phyloP scores from a whole-genome alignment of 768 basidiomycete species.

The Macrolepiota albuminosa region DNA sequence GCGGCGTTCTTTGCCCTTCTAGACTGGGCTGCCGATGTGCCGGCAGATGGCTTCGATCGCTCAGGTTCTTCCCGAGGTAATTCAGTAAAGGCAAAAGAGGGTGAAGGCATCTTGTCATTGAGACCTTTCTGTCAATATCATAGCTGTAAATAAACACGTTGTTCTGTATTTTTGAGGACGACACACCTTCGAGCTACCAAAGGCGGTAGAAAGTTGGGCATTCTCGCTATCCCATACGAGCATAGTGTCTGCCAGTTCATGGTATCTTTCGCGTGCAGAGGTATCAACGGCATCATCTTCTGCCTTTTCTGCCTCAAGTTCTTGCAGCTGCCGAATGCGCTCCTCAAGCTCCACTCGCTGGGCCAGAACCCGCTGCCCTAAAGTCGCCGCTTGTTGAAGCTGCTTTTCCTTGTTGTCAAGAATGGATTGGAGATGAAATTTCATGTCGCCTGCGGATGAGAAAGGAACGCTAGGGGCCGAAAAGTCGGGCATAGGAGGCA shows the following conservation, averaged over 20 bases:
- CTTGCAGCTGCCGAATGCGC: slow-evolving; percentile 78
- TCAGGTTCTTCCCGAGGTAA: slow-evolving; percentile 58
- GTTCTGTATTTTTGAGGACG: not conserved
- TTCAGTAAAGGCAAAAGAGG: slow-evolving; percentile 40
- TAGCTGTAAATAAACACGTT: not conserved
- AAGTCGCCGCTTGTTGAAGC: slow-evolving; percentile 84
- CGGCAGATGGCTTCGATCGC: slow-evolving; percentile 51
- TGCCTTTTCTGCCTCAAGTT: slow-evolving; percentile 56
- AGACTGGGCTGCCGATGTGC: slow-evolving; percentile 80
- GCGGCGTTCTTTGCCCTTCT: slow-evolving; percentile 89
- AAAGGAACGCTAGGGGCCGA: slow-evolving; percentile 31
- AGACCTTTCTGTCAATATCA: slow-evolving; percentile 28
- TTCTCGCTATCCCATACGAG: slow-evolving; percentile 79
- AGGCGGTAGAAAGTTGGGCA: slow-evolving; percentile 63
- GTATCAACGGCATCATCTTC: slow-evolving; percentile 62
- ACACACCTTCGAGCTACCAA: slow-evolving; percentile 55
- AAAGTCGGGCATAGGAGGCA: slow-evolving; percentile 38
- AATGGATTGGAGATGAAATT: slow-evolving; percentile 59
- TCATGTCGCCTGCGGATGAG: slow-evolving; percentile 55
- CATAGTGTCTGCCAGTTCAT: slow-evolving; percentile 73
- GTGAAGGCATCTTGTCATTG: slow-evolving; percentile 45
- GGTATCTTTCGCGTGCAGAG: slow-evolving; percentile 68
- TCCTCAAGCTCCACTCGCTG: slow-evolving; percentile 94
- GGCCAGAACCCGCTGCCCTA: slow-evolving; percentile 89
- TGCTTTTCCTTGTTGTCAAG: slow-evolving; percentile 91